Base-by-base conservation (phyloP, 345 rosid species). In the Euphorbia tirucalli region DNA sequence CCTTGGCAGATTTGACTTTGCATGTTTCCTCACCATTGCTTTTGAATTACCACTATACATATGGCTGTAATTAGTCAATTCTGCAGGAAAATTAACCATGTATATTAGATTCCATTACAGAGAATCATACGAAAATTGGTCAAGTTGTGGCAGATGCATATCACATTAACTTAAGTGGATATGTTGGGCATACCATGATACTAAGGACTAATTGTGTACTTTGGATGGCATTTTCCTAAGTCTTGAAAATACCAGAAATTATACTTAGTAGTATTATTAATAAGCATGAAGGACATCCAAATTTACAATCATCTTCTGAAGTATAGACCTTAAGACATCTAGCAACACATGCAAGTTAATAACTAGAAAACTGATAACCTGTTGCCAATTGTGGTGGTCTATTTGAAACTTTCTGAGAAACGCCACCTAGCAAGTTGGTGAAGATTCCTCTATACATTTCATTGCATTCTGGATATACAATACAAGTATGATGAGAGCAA, bases 1-100 rank as follows among this genome's bases (percentile, higher is more conserved):
- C 83, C 96, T 88, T 2, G 91, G 71, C n/a, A 74, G 67, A 39
- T 64, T 43, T 64, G 82, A 74, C 83, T 84, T 89, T 18, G 13
- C 61, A 30, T 69, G 59, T 30, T 85, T 74, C 79, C 81, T 84
- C 21, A 79, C 41, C 77, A 50, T 83, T 69, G 71, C 41, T 68
- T 84, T 88, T 24, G 67, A 69, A 72, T 76, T 84, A 73, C 79
- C 83, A 69, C 41, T 39, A 9, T 81, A 73, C 55, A 55, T 65
- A 27, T 58, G 78, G 86, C 73, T 76, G 70, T 73, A 76, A 71
- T 65, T 68, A 66, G 83, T 73, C 54, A 77, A 74, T 56, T 88
- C 99, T 93, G 85, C 58, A 72, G 21, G 41, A 27, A 67, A 37
- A 46, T 25, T 15, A 56, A 21, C 54, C 37, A 9, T 7, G n/a